These are phyloP conservation scores for Mycosphaerella sp. DNA, from an alignment of 2,329 filamentous ascomycete species.

Conservation along the genomic window DNA sequence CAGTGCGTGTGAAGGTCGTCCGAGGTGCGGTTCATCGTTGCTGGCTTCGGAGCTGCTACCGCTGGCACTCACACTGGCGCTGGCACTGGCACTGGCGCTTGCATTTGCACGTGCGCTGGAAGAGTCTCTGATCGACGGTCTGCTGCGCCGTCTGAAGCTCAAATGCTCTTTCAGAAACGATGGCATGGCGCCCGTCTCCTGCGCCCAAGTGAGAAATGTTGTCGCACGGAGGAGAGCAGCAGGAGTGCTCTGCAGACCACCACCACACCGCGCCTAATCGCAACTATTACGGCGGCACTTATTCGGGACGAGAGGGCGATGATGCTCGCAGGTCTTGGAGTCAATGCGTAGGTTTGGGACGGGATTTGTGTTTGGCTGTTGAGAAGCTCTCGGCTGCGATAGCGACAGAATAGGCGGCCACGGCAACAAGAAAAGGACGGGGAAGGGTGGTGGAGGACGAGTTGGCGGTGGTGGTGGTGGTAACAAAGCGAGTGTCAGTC, in stretches of 20 bases:
- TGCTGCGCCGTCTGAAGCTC: conserved; percentile 18
- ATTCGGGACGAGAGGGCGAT: neutral
- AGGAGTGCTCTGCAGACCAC: neutral
- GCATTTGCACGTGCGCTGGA: conserved; percentile 32
- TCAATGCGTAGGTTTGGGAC: neutral
- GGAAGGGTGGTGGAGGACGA: too few relatives aligned
- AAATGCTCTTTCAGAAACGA: conserved; percentile 22
- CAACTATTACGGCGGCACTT: neutral
- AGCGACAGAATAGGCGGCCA: neutral
- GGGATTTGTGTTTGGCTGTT: neutral
- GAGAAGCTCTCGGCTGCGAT: neutral
- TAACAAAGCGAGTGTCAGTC: neutral
- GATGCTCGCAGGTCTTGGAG: neutral
- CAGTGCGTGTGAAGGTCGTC: conserved; percentile 3
- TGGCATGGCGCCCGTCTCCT: conserved; percentile 17
- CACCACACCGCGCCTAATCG: neutral
- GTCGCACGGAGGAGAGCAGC: neutral
- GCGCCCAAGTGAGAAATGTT: neutral
- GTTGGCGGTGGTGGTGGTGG: too few relatives aligned
- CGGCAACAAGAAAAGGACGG: neutral
- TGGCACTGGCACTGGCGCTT: conserved; percentile 42
- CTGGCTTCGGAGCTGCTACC: conserved; percentile 37
- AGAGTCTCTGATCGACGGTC: conserved; percentile 15
- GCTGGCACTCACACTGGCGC: conserved; percentile 38
- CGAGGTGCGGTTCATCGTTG: conserved; percentile 8